These are phyloP conservation scores for Tremellales sp. DNA, from an alignment of 1,284 basidiomycete genomes.

Conservation along the genomic window DNA sequence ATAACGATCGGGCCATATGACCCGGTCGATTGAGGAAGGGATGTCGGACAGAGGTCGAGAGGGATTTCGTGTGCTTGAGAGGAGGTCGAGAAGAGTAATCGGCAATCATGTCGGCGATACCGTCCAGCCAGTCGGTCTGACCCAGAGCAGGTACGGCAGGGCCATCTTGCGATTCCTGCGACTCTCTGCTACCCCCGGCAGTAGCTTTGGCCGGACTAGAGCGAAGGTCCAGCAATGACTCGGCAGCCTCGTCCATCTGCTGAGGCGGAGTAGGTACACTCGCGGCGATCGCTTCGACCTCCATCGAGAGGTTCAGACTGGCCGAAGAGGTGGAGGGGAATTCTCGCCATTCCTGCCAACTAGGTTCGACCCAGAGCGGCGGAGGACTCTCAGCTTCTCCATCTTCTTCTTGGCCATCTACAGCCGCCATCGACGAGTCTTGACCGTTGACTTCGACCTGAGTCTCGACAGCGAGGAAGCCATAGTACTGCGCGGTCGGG, in stretches of 20 bases:
- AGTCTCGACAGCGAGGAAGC: too few species aligned
- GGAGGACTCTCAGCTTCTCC: background rate
- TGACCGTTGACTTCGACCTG: background rate
- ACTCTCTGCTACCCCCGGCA: too few species aligned
- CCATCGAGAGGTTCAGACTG: background rate
- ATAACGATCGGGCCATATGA: conserved; percentile 8
- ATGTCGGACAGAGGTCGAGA: conserved; percentile 6
- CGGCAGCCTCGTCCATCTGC: conserved; percentile 12
- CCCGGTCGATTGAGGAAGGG: conserved; percentile 18
- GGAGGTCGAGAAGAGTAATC: conserved; percentile 1
- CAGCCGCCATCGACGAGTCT: background rate
- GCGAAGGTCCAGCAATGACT: conserved; percentile 21
- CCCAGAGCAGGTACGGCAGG: background rate
- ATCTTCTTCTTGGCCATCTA: background rate
- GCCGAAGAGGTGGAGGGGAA: background rate
- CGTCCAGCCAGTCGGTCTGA: background rate
- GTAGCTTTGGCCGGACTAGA: conserved; percentile 10
- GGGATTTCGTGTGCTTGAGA: conserved; percentile 4
- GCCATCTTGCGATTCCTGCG: background rate
- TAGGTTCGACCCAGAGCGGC: background rate
- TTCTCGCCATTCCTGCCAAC: background rate
- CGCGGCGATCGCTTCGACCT: background rate
- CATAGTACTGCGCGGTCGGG: background rate
- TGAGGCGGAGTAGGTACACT: too few species aligned
- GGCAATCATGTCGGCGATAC: background rate